Evolutionary conservation across 1,139 yeast species (phyloP), one percentile per base, ranked within the genome.

Genomic region (Protomyces lactucae-debilis): DNA sequence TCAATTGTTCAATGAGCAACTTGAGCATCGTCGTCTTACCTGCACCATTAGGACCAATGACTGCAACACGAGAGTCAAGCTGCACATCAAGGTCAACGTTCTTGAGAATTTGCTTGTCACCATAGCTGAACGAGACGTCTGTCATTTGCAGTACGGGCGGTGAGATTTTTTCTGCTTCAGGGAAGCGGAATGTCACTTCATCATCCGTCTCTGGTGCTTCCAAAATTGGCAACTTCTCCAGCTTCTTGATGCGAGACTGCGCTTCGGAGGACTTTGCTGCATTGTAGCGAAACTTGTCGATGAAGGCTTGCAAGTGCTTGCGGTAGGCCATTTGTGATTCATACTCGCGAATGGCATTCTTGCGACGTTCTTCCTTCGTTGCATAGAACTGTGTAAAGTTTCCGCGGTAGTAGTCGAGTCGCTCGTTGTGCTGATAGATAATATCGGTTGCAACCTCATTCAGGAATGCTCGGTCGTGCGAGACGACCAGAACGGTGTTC

Each of bases 11-110:
- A 83, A 92, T 86, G 71, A 93, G 79, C 64, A 93, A 79, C 75
- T 92, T 93, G 73, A 93, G 81, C 69, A 93, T 79, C 1, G 99
- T 93, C 12, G 99, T 92, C 77, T 93, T 93, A 87, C 99, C 99
- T 73, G 97, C 90, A 79, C 99, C 99, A 76, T 93, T 93, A 69
- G 97, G 98, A 82, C 99, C 99, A 66, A 93, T 96, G 70, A 93
- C 81, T 0, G 98, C 99, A 70, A 93, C 88, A 76, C 99, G 84
- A 2, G 97, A 91, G 72, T 91, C 90, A 88, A 93, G 81, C 76
- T 90, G 96, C 60, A 93, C 90, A 70, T 91, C 96, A 70, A 93
- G 76, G 71, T 91, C 96, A 51, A 92, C 98, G 72, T 90, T 79
- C 52, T 82, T 81, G 69, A 93, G 79, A 55, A 84, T 72, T 21